Conservation (phyloP, 2,329 filamentous ascomycete species). For the Teratosphaeria zuluensis region DNA sequence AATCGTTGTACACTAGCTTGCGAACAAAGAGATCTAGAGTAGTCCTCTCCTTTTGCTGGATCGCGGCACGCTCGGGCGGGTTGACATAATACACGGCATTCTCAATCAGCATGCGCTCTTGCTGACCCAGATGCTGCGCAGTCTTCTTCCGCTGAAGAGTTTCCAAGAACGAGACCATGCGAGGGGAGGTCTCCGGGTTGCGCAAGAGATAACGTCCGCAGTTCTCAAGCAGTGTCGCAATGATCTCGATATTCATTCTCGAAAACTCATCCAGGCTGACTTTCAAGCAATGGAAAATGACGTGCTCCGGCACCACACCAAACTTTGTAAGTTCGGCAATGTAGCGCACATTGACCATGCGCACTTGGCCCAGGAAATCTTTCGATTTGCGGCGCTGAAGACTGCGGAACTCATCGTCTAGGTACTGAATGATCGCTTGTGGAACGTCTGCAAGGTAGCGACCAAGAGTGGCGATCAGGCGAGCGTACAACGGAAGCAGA, state of each 20-base stretch:
- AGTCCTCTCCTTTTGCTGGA: conserved; percentile 91
- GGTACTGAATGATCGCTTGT: conserved; percentile 79
- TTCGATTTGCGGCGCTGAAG: conserved; percentile 95
- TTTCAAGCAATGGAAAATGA: conserved; percentile 97
- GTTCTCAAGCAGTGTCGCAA: conserved; percentile 90
- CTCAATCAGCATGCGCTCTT: conserved; percentile 96
- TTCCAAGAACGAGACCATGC: conserved; percentile 90
- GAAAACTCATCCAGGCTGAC: conserved; percentile 97
- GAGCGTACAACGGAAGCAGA: conserved; percentile 81
- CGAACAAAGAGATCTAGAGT: conserved; percentile 88
- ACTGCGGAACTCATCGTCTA: conserved; percentile 94
- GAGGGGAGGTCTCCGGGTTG: conserved; percentile 82
- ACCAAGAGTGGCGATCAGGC: conserved; percentile 83
- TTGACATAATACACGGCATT: conserved; percentile 98
- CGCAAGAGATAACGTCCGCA: conserved; percentile 89
- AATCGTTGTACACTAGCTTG: conserved; percentile 84
- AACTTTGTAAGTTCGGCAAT: conserved; percentile 96
- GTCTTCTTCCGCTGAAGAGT: conserved; percentile 93
- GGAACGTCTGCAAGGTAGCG: conserved; percentile 93
- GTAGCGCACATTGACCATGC: conserved; percentile 92
- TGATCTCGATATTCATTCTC: conserved; percentile 97
- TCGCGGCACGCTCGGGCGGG: conserved; percentile 83
- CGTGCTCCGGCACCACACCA: conserved; percentile 92
- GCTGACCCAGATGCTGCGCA: conserved; percentile 87
- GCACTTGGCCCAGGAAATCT: conserved; percentile 89